phyloP scores from a whole-genome alignment of 2,329 filamentous ascomycete species.

The Stemphylium lycopersici region DNA sequence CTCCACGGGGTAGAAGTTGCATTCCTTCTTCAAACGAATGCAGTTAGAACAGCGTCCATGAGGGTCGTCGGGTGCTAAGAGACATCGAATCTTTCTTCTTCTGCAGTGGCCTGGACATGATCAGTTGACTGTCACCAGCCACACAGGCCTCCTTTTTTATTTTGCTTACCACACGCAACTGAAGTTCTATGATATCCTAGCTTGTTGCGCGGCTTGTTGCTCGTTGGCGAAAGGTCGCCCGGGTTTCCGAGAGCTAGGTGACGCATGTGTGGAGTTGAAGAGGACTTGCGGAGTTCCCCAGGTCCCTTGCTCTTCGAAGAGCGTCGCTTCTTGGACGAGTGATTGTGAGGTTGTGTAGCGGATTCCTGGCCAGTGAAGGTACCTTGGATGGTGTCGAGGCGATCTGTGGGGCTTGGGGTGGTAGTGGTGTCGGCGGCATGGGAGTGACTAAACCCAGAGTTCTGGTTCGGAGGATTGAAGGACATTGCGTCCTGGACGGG shows the following conservation, averaged over 20 bases:
- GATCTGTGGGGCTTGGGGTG: constrained; percentile 30
- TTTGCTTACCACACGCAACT: constrained; percentile 86
- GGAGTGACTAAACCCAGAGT: constrained; percentile 33
- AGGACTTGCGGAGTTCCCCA: constrained; percentile 50
- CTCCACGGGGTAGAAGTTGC: constrained; percentile 89
- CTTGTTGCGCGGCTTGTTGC: constrained; percentile 82
- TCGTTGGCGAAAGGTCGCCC: constrained; percentile 55
- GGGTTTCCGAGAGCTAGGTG: constrained; percentile 46
- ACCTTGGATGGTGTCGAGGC: constrained; percentile 23
- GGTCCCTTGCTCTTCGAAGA: constrained; percentile 49
- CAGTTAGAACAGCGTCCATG: constrained; percentile 88
- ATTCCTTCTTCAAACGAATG: constrained; percentile 92
- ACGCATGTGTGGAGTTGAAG: constrained; percentile 57
- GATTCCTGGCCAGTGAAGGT: constrained; percentile 27
- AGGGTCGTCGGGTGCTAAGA: constrained; percentile 73
- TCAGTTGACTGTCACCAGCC: constrained; percentile 23
- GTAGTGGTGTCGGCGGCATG: constrained; percentile 31
- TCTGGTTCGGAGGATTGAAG: constrained; percentile 38
- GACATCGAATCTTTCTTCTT: constrained; percentile 89
- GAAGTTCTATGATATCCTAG: constrained; percentile 94
- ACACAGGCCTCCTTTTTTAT: background rate
- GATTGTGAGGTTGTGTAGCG: constrained; percentile 28
- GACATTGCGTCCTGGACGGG: constrained; percentile 44
- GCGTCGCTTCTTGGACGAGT: constrained; percentile 45
- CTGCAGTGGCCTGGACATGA: constrained; percentile 77